Evolutionary conservation across 169 alveolate genomes (phyloP), one percentile per base, ranked within the genome.

Genomic region (Cryptosporidium parvum): DNA sequence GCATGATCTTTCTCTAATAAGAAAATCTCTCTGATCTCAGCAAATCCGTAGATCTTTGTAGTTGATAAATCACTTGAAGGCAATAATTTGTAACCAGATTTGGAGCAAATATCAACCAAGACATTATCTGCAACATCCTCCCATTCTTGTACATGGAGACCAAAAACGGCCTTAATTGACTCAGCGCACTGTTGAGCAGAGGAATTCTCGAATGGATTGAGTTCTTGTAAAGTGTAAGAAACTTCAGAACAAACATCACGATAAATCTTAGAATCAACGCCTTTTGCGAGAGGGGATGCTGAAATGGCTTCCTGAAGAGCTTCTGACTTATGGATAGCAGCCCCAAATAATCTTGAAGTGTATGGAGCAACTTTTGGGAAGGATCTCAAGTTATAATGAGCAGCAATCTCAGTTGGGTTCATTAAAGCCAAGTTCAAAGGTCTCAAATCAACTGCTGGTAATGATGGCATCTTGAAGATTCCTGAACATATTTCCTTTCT

Each of bases 221-320:
- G 73, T 42, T 80, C 89, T 18, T 80, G 89, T 23, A 80, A 62
- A 21, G 75, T 65, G 45, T 62, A 80, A 9, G 80, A 80, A 18
- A 80, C 80, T 59, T 80, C 89, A 33, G 89, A 61, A 51, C 89
- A 80, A 42, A 80, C 89, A 62, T 80, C 89, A 26, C 89, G 73
- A 44, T 80, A 80, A 21, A 80, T 80, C 44, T 80, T 65, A 12
- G 56, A 42, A 42, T 80, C 80, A 61, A 80, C 45, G 26, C 89
- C 89, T 21, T 67, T 59, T 80, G 89, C 56, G 53, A 80, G 89
- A 23, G 73, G 51, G 26, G 89, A 80, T 37, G 89, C 31, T 26
- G 80, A 53, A 39, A 80, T 80, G 14, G 89, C 89, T 1, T 80
- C 89, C 48, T 80, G 89, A 12, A 80, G 75, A 42, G 89, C 89